These are phyloP conservation scores for Apostasia shenzhenica DNA, from an alignment of 106 monocot species.

Conservation along the genomic window DNA sequence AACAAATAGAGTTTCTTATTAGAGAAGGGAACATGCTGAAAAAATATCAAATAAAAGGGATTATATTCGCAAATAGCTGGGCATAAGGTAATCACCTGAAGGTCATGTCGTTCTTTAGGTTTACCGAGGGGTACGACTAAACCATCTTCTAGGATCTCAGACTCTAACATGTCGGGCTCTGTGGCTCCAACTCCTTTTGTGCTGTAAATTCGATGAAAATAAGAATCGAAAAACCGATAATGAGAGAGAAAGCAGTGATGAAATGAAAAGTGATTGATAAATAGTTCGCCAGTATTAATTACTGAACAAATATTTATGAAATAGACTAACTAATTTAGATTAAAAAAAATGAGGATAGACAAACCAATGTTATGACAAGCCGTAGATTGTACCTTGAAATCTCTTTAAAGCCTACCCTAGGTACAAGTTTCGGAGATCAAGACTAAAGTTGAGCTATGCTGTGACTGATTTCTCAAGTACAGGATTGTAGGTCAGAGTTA, in stretches of 20 bases:
- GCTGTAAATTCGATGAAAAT: constrained; percentile 22
- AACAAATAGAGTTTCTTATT: neutral
- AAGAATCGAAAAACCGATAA: neutral
- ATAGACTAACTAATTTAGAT: neutral
- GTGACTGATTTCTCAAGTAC: too few species aligned
- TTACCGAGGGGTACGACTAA: constrained; percentile 75
- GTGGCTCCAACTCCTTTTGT: constrained; percentile 86
- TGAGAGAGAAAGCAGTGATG: neutral
- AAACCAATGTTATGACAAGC: neutral
- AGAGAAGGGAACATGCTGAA: neutral
- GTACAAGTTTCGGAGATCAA: too few species aligned
- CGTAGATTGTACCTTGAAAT: too few species aligned
- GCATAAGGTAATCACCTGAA: constrained; percentile 28
- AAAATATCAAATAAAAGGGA: neutral
- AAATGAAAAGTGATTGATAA: too few species aligned
- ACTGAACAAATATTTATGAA: too few species aligned
- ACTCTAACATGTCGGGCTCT: constrained; percentile 53
- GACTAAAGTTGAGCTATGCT: too few species aligned
- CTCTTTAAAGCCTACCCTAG: too few species aligned
- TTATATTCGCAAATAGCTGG: neutral
- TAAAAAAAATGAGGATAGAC: neutral
- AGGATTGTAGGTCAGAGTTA: too few species aligned
- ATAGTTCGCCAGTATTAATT: too few species aligned
- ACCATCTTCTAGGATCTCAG: constrained; percentile 47
- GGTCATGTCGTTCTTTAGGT: constrained; percentile 37